These are phyloP conservation scores for Abortiporus biennis DNA, from an alignment of 1,284 basidiomycete genomes.

Conservation along the genomic window DNA sequence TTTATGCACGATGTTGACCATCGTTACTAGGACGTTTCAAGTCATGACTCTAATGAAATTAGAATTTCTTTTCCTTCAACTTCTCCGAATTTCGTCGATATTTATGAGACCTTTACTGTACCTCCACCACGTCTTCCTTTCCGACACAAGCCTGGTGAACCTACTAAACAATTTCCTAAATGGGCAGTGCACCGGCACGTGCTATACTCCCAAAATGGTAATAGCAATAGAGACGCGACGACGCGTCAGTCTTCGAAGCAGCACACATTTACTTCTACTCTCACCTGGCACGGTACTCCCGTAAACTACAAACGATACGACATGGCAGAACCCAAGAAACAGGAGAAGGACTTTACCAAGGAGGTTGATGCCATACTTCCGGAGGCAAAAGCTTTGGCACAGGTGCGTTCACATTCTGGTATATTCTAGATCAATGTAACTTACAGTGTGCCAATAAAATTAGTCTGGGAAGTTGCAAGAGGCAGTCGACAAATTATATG, in stretches of 20 bases:
- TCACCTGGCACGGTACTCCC: slow-evolving; percentile 22
- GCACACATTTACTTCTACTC: no score
- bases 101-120: not conserved
- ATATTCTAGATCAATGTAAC: not conserved
- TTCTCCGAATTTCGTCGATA: not conserved
- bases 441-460: slow-evolving; percentile 14
- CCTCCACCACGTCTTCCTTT: not conserved
- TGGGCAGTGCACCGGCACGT: not conserved
- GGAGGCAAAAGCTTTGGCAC: slow-evolving; percentile 45
- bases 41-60: slow-evolving; percentile 15
- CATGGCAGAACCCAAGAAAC: slow-evolving; percentile 77
- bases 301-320: slow-evolving; percentile 15
- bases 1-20: slow-evolving; percentile 34
- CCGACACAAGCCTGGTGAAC: slow-evolving; percentile 3
- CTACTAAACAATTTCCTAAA: slow-evolving; percentile 1
- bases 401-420: slow-evolving; percentile 35
- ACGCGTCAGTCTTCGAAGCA: slow-evolving; percentile 57
- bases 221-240: slow-evolving; percentile 23
- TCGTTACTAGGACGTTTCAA: slow-evolving; percentile 35
- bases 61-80: slow-evolving; percentile 3
- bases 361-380: slow-evolving; percentile 64
- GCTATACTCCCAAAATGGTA: not conserved
- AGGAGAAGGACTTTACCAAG: slow-evolving; percentile 70
- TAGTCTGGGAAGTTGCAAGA: slow-evolving; percentile 78
- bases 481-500: slow-evolving; percentile 85